phyloP scores from a whole-genome alignment of 306 rosid species.

The Cucumis hystrix region DNA sequence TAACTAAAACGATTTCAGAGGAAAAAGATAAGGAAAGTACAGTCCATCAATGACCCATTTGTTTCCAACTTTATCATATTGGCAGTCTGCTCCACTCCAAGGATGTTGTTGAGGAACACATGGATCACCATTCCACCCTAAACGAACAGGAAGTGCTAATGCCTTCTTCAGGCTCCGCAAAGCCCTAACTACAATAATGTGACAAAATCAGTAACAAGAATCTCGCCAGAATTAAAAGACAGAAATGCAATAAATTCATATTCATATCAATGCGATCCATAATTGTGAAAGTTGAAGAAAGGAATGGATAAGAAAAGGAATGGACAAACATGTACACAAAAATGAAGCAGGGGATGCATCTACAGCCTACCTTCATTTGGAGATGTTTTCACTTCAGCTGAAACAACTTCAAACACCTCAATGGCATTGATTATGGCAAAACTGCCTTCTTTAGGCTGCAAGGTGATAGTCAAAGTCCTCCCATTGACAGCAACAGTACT shows the following conservation, averaged over 20 bases:
- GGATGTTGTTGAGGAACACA: slow-evolving; percentile 98
- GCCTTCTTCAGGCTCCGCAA: slow-evolving; percentile 57
- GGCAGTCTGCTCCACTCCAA: slow-evolving; percentile 91
- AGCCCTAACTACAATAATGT: slow-evolving; percentile 54
- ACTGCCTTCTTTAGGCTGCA: slow-evolving; percentile 44
- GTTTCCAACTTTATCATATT: slow-evolving; percentile 36
- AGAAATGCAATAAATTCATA: not conserved
- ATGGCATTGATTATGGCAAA: slow-evolving; percentile 70
- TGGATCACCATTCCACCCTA: slow-evolving; percentile 99
- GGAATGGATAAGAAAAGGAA: not conserved
- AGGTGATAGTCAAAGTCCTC: slow-evolving; percentile 56
- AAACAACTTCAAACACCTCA: slow-evolving; percentile 73
- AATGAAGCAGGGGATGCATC: not conserved
- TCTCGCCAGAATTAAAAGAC: not conserved
- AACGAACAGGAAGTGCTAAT: slow-evolving; percentile 77
- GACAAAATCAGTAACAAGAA: not conserved
- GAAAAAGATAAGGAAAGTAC: slow-evolving; percentile 36
- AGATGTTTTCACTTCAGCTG: slow-evolving; percentile 50
- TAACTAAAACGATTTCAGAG: not conserved
- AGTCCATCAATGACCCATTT: slow-evolving; percentile 92
- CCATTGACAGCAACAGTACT: slow-evolving; percentile 58
- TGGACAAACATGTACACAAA: not conserved
- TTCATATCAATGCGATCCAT: not conserved
- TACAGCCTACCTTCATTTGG: slow-evolving; percentile 66
- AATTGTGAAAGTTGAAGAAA: not conserved